Base-by-base conservation (phyloP, 1,139 yeast genomes). In the Candida pseudoviswanathii region DNA sequence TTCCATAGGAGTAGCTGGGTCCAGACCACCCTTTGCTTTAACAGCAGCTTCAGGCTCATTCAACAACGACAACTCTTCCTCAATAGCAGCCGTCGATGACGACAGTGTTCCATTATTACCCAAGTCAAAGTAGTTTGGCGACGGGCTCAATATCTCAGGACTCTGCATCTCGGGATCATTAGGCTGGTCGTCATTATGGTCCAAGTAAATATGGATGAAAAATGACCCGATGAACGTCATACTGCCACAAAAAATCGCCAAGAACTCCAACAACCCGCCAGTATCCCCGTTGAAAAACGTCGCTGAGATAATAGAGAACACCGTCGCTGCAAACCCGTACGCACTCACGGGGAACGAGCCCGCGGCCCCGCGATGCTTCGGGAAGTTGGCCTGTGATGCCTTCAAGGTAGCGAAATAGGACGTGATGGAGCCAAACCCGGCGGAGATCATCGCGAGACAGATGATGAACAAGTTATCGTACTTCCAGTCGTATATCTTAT, bases 331-430 rank as follows among this genome's bases (percentile, higher is more conserved):
- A 51, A 82, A 65, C 0, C 86, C 88, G 61, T 76, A 82, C 2
- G 81, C 68, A 32, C 86, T 75, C 2, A 82, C 84, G 0, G 87
- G 87, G 22, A 80, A 68, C 0, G 86, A 83, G 3, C 84, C 84
- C 3, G 92, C 92, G 3, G 84, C 75, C 16, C 94, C 94, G 57
- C 86, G 73, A 58, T 85, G 82, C 33, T 77, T 68, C 0, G 92
- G 91, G 56, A 86, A 86, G 61, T 86, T 86, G 2, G 86, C 71
- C 22, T 88, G 86, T 2, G 87, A 80, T 6, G 86, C 84, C 55
- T 86, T 86, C 51, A 86, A 74, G 2, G 89, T 78, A 1, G 91
- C 76, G 58, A 82, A 86, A 62, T 81, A 86, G 2, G 85, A 75
- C 3, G 80, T 70, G 5, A 85, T 81, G 0, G 89, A 84, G 0